Conservation (phyloP, 371 early-diverging fungal genomes). For the Phascolomyces articulosus region DNA sequence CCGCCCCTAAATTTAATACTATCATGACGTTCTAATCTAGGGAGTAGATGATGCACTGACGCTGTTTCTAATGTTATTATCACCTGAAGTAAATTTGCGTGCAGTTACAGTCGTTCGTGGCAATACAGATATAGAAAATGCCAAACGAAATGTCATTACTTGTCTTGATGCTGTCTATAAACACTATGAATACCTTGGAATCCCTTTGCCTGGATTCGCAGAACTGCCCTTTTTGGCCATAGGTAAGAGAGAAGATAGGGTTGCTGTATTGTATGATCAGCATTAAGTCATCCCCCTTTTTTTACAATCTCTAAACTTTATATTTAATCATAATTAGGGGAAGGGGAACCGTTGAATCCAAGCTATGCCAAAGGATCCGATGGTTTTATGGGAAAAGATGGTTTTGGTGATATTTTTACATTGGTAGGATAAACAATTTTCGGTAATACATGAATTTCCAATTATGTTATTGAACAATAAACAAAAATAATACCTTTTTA, state of each 20-base stretch:
- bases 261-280: no score
- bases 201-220: slow-evolving; percentile 19
- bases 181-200: slow-evolving; percentile 26
- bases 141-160: slow-evolving; percentile 24
- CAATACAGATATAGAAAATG: slow-evolving; percentile 37
- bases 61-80: slow-evolving; percentile 45
- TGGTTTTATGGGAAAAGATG: not conserved
- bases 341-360: not conserved
- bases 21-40: no score
- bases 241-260: slow-evolving; percentile 26
- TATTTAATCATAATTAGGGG: no score
- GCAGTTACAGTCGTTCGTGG: slow-evolving; percentile 55
- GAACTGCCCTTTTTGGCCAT: slow-evolving; percentile 42
- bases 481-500: no score
- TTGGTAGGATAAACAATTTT: not conserved
- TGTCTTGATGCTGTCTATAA: slow-evolving; percentile 30
- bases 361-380: not conserved
- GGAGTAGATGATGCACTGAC: slow-evolving; percentile 61
- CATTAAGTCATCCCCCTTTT: not conserved
- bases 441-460: not conserved
- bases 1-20: no score
- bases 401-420: not conserved
- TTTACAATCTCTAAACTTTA: not conserved
- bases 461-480: no score
- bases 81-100: slow-evolving; percentile 51